These are phyloP conservation scores for Lichtheimia hyalospora DNA, from an alignment of 371 early-diverging fungal species.

Conservation along the genomic window DNA sequence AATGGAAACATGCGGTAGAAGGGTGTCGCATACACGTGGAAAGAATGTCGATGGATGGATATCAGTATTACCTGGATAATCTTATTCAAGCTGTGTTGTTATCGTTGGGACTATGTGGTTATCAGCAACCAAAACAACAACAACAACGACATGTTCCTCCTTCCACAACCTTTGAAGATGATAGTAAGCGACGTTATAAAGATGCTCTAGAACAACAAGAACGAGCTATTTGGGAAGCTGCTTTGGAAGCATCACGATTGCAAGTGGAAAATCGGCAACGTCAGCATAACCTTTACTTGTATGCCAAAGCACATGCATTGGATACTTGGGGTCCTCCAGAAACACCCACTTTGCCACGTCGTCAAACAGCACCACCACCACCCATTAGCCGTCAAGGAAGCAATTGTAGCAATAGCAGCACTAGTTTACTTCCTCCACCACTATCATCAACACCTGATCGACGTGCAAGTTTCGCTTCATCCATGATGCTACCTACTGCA, in stretches of 20 bases:
- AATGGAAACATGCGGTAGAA: conserved; percentile 23
- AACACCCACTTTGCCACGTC: conserved; percentile 4
- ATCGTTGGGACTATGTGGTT: conserved; percentile 3
- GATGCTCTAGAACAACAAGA: conserved; percentile 11
- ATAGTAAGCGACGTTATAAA: background rate
- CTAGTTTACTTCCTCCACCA: background rate
- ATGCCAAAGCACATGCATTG: conserved; percentile 9
- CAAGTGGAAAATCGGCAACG: conserved; percentile 15
- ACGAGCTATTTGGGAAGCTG: conserved; percentile 7
- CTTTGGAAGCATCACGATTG: conserved; percentile 7
- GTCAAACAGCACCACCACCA: conserved; percentile 15
- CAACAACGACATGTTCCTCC: conserved; percentile 2
- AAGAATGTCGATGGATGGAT: conserved; percentile 2
- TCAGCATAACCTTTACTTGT: conserved; percentile 8
- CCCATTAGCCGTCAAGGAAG: conserved; percentile 10
- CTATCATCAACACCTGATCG: background rate
- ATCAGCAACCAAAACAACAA: background rate
- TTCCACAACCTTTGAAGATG: background rate
- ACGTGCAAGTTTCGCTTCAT: background rate
- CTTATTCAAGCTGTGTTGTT: conserved; percentile 3
- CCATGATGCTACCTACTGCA: background rate
- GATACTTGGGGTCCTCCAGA: conserved; percentile 1
- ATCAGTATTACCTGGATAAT: background rate
- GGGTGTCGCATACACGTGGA: conserved; percentile 7
- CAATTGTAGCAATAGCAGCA: background rate